Evolutionary conservation across 2,329 filamentous ascomycete species (phyloP).

Genomic region (Scopulariopsis brevicaulis): DNA sequence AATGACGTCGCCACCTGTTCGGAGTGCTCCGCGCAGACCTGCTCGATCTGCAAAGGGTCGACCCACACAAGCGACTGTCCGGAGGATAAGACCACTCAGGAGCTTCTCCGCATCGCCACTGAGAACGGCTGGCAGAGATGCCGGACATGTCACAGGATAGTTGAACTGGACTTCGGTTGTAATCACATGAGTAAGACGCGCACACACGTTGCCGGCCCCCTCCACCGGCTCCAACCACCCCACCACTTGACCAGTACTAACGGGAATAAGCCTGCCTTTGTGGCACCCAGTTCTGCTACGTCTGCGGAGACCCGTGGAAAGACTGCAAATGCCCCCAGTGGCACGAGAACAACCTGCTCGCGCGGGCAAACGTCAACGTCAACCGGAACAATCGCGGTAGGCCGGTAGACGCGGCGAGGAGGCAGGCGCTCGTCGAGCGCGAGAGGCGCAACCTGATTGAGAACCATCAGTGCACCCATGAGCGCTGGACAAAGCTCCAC

Average conservation of each 20-base stretch:
- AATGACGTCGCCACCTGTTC: constrained; percentile 26
- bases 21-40: constrained; percentile 31
- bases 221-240: constrained; percentile 12
- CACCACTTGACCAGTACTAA: constrained; percentile 23
- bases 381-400: constrained; percentile 9
- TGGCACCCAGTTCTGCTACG: constrained; percentile 33
- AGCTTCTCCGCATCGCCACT: constrained; percentile 26
- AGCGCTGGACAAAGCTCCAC: constrained; percentile 18
- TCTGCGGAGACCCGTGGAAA: constrained; percentile 30
- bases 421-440: background rate
- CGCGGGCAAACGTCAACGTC: constrained; percentile 19
- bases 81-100: constrained; percentile 24
- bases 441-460: constrained; percentile 6
- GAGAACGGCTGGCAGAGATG: constrained; percentile 41
- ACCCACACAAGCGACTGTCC: constrained; percentile 36
- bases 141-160: constrained; percentile 26
- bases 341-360: constrained; percentile 19
- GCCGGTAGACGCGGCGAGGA: constrained; percentile 9
- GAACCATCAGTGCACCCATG: constrained; percentile 28
- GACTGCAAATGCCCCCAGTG: constrained; percentile 24
- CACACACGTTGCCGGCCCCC: no score
- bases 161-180: constrained; percentile 40
- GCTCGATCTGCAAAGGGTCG: constrained; percentile 34
- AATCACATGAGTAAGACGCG: constrained; percentile 48
- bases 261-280: constrained; percentile 32